phyloP scores from a whole-genome alignment of 2,329 filamentous ascomycete genomes.

The Gaeumannomyces sp. region DNA sequence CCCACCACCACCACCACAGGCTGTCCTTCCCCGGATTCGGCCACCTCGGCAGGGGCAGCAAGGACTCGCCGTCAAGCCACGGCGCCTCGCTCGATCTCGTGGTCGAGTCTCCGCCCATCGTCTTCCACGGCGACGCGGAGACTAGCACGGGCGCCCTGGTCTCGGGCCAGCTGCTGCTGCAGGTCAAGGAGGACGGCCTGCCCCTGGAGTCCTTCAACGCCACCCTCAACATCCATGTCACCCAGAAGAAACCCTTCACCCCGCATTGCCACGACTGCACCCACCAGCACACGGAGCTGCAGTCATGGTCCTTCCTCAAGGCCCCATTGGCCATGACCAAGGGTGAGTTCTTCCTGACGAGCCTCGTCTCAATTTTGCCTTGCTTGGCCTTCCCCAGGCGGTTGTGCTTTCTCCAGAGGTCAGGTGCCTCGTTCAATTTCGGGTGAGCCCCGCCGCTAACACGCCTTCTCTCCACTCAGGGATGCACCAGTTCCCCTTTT shows the following conservation, averaged over 20 bases:
- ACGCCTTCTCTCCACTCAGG: slow-evolving; percentile 31
- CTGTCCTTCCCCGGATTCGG: slow-evolving; percentile 32
- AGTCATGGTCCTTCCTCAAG: slow-evolving; percentile 71
- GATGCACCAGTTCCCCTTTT: slow-evolving; percentile 79
- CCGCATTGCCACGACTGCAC: slow-evolving; percentile 73
- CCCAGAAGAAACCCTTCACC: slow-evolving; percentile 76
- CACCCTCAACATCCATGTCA: slow-evolving; percentile 61
- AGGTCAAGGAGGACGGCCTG: slow-evolving; percentile 59
- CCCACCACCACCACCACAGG: slow-evolving; percentile 30
- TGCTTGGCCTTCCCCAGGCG: not conserved
- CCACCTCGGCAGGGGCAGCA: slow-evolving; percentile 34
- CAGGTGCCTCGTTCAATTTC: not conserved
- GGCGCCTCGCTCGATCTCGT: slow-evolving; percentile 44
- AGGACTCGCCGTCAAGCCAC: slow-evolving; percentile 32
- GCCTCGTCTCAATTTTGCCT: not conserved
- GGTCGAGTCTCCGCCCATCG: slow-evolving; percentile 80
- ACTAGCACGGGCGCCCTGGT: slow-evolving; percentile 78
- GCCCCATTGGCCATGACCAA: slow-evolving; percentile 43
- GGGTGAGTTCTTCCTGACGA: slow-evolving; percentile 30
- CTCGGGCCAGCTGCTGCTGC: slow-evolving; percentile 73
- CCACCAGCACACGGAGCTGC: slow-evolving; percentile 65
- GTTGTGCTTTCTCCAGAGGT: not conserved
- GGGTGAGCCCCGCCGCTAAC: not conserved
- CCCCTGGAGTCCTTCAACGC: slow-evolving; percentile 70
- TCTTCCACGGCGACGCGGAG: slow-evolving; percentile 71